Evolutionary conservation across 768 basidiomycete genomes (phyloP), one percentile per base, ranked within the genome.

Genomic region (Tylopilus vinaceipallidus): DNA sequence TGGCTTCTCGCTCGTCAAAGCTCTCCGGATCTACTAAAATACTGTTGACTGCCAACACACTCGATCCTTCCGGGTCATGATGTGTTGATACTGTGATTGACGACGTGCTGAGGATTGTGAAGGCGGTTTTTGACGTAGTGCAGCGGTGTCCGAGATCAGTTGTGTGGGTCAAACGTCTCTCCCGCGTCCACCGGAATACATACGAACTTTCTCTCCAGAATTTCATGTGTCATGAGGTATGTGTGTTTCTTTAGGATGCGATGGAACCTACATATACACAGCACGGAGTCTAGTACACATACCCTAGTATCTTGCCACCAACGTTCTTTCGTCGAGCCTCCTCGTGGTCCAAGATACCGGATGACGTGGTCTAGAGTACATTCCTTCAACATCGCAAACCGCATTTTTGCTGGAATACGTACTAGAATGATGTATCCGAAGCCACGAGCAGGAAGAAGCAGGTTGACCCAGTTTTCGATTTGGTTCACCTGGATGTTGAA

Each of bases 271-370:
- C 56, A 67, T 22, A 48, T 47, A 43, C 35, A 49, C 35, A 20
- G 26, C 37, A 23, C 16, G 26, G 56, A 47, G 53, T 40, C 76
- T 89, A 94, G 74, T 95, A 94, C 54, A 91, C 88, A 70, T 92
- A 95, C 55, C 92, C 91, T 44, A 95, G 75, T 54, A 97, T 80
- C 76, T 97, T 97, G 53, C 95, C 95, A 73, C 93, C 95, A 52
- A 97, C 85, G 74, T 95, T 94, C 79, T 98, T 98, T 66, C 94
- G 86, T 75, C 95, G 86, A 39, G 95, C 95, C 79, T 98, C 95
- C 71, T 97, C 94, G 71, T 99, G 97, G 75, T 98, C 97, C 68
- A 98, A 81, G 72, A 98, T 99, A 57, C 97, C 97, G 16, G 93
- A 92, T 17, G 93, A 95, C 42, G 95, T 98, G 58, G 95, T 99